Percentiles rank a stretch among this genome's conserved stretches.
These are phyloP conservation scores for Trichoderma gracile DNA, from an alignment of 2,329 filamentous ascomycete species.

Conservation along the genomic window DNA sequence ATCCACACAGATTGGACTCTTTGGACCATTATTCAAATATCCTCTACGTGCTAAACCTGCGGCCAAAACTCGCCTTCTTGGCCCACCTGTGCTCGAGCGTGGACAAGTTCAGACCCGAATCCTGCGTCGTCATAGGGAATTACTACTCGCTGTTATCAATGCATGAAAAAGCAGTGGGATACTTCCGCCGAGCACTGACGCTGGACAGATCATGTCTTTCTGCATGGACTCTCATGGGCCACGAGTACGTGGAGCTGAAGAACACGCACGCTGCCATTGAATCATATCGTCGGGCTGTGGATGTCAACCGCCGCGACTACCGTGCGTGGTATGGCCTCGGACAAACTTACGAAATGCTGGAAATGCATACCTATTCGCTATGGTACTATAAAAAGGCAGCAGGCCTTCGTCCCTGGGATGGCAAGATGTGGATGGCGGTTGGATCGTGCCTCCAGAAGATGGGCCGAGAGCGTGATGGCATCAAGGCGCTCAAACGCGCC, in stretches of 20 bases:
- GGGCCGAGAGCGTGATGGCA: conserved; percentile 81
- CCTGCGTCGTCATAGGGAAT: conserved; percentile 94
- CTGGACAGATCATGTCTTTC: conserved; percentile 88
- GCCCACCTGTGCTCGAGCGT: conserved; percentile 88
- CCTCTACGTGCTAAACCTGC: conserved; percentile 84
- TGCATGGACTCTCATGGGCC: conserved; percentile 98
- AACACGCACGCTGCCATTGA: conserved; percentile 98
- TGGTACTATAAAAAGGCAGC: conserved; percentile 98
- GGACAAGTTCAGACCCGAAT: conserved; percentile 95
- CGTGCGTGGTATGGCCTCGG: conserved; percentile 97
- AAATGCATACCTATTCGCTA: conserved; percentile 95
- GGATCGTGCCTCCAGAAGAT: conserved; percentile 90
- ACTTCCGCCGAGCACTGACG: conserved; percentile 89
- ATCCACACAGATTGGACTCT: conserved; percentile 76
- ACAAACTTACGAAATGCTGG: conserved; percentile 94
- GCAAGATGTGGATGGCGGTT: conserved; percentile 98
- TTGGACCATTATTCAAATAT: conserved; percentile 98
- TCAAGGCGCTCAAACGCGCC: conserved; percentile 92
- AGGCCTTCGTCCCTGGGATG: conserved; percentile 89
- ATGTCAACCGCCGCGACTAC: conserved; percentile 94
- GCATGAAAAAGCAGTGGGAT: conserved; percentile 97
- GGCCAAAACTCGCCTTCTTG: conserved; percentile 88
- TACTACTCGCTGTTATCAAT: conserved; percentile 94
- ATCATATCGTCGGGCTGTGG: conserved; percentile 90
- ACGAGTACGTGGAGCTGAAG: conserved; percentile 98